Base-by-base conservation (phyloP, 768 basidiomycete species). In the Sistotremastrum suecicum region DNA sequence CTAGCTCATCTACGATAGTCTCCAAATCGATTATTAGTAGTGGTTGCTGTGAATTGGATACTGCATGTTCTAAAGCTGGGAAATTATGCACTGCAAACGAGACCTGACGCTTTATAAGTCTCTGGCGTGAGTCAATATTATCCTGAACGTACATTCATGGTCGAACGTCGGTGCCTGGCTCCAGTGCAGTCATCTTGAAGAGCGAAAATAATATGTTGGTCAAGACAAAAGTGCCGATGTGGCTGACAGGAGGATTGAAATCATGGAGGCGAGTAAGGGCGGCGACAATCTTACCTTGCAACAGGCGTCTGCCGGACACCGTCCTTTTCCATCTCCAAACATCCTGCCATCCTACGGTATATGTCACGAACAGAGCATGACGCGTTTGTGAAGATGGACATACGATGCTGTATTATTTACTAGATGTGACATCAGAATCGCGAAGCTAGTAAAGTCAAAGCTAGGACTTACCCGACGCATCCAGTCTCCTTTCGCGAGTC, bases 371-470 rank as follows among this genome's bases (percentile, higher is more conserved):
- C 20, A 20, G 20, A 20, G 20, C 20, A 20, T 20, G 20, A 20
- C 20, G 20, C 20, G 20, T 20, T 20, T 20, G 20, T 20, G 20
- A 20, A 20, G 20, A 20, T 20, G 20, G 20, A 38, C 68, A 53
- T 48, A 76, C 77, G 65, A 45, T 11, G 58, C 72, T 29, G 73
- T 76, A 48, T 80, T 80, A 50, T 76, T 76, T 28, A 78, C 76
- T 76, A 12, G 34, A 6, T 9, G 30, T 20, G 20, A 20, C 20
- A 20, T 20, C 20, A 20, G 20, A 20, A 20, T 20, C 20, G 20
- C 20, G 20, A 20, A 20, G 20, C 20, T 20, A 20, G 20, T 20
- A 47, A 48, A 34, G 20, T 20, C 20, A 20, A 12, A 10, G 7
- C 7, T 5, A 37, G 34, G 3, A 62, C 69, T 50, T 48, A 76